Conservation (phyloP, 2,329 filamentous ascomycete species). For the Aspergillus alliaceus region DNA sequence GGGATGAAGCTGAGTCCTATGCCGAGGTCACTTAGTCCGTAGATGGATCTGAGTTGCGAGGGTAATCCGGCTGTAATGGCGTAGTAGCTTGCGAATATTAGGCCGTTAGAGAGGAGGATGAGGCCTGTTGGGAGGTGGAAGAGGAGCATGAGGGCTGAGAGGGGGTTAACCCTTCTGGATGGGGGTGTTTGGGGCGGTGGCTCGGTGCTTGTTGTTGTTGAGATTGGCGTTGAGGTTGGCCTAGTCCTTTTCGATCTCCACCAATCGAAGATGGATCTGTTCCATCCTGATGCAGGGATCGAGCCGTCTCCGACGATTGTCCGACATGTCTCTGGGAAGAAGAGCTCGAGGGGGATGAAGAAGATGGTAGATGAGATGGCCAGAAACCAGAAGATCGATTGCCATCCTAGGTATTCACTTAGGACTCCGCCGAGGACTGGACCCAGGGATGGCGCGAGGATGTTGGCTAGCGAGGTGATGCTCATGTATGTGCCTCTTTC, state of each 20-base stretch:
- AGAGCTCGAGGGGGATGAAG: slow-evolving; percentile 56
- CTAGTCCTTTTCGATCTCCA: neutral
- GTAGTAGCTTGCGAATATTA: slow-evolving; percentile 52
- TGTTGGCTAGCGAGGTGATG: slow-evolving; percentile 27
- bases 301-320: slow-evolving; percentile 42
- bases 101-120: slow-evolving; percentile 38
- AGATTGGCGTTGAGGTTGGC: slow-evolving; percentile 2
- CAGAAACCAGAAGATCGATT: slow-evolving; percentile 66
- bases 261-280: slow-evolving; percentile 23
- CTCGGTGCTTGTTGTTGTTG: neutral
- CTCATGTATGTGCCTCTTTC: slow-evolving; percentile 47
- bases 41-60: neutral
- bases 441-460: slow-evolving; percentile 49
- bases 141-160: slow-evolving; percentile 38
- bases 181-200: neutral
- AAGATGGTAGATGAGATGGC: slow-evolving; percentile 53
- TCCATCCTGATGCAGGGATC: slow-evolving; percentile 24
- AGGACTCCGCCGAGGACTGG: slow-evolving; percentile 65
- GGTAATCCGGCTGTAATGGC: slow-evolving; percentile 38
- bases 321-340: slow-evolving; percentile 54
- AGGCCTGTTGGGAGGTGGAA: slow-evolving; percentile 37
- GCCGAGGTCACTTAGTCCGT: neutral
- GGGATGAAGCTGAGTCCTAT: neutral
- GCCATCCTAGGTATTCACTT: slow-evolving; percentile 64
- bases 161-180: slow-evolving; percentile 28